Percentiles rank a stretch among this genome's conserved stretches.
Conservation (phyloP, 352 stramenopile species). For the Globisporangium iwayamae region DNA sequence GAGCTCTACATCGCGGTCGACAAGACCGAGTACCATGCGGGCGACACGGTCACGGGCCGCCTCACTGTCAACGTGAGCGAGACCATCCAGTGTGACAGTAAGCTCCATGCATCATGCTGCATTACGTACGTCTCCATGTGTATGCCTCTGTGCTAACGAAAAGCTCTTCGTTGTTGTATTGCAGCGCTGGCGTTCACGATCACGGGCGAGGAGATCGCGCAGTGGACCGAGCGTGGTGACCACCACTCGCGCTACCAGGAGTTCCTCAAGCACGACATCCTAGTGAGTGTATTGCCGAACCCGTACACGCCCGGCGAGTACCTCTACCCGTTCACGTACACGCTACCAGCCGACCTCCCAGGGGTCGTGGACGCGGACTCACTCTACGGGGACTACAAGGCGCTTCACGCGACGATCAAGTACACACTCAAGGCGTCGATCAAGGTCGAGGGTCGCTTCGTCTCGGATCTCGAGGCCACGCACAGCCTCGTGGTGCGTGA, state of each 20-base stretch:
- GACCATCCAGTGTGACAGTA: constrained; percentile 50
- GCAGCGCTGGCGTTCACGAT: constrained; percentile 49
- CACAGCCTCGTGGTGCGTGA: constrained; percentile 48
- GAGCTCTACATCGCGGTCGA: constrained; percentile 59
- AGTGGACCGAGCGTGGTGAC: constrained; percentile 57
- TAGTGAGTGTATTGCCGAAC: constrained; percentile 42
- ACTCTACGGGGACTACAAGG: constrained; percentile 43
- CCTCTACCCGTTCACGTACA: constrained; percentile 64
- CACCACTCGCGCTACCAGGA: constrained; percentile 68
- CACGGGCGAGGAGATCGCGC: constrained; percentile 58
- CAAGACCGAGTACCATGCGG: constrained; percentile 52
- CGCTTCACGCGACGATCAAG: constrained; percentile 68
- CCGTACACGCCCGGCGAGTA: constrained; percentile 63
- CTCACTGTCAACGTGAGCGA: constrained; percentile 60
- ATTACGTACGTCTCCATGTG: neutral
- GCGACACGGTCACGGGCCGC: constrained; percentile 46
- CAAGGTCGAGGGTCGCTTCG: constrained; percentile 63
- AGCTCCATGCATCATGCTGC: constrained; percentile 9
- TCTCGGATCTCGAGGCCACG: constrained; percentile 63
- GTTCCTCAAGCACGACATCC: constrained; percentile 61
- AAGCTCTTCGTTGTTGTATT: neutral
- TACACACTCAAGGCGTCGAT: constrained; percentile 70
- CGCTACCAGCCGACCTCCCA: constrained; percentile 45
- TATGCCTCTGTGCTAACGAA: neutral
- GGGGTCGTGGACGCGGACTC: constrained; percentile 56